These are phyloP conservation scores for Actinidia chinensis DNA, from an alignment of 179 eudicot species.

Conservation along the genomic window DNA sequence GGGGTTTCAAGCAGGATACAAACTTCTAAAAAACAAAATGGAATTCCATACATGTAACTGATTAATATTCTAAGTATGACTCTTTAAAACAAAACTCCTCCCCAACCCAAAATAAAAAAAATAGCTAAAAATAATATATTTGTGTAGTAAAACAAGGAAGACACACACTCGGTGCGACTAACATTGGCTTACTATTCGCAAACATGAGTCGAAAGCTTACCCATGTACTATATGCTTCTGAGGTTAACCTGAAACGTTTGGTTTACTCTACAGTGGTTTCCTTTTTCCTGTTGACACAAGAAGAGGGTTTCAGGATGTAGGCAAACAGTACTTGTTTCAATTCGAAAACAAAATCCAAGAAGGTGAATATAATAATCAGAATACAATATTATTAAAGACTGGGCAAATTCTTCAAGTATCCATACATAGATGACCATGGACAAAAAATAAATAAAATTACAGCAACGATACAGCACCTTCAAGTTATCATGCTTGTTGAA, in stretches of 20 bases:
- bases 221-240: conserved; percentile 81
- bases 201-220: conserved; percentile 41
- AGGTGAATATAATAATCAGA: background rate
- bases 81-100: too few species aligned
- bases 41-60: too few species aligned
- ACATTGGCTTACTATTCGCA: background rate
- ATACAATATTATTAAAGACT: background rate
- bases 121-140: background rate
- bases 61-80: too few species aligned
- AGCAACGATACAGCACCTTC: background rate
- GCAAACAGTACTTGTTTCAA: background rate
- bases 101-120: too few species aligned
- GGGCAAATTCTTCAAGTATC: background rate
- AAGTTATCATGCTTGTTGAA: background rate
- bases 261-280: conserved; percentile 72
- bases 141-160: background rate
- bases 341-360: background rate
- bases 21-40: too few species aligned
- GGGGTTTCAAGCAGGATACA: too few species aligned
- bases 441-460: background rate
- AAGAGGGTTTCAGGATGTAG: conserved; percentile 14
- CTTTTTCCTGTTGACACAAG: conserved; percentile 60
- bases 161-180: background rate
- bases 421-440: background rate
- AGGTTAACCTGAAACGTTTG: conserved; percentile 64